A percentile compares a stretch with the other conserved stretches of the same genome.
phyloP scores from a whole-genome alignment of 345 rosid genomes.

The Eutrema japonicum region DNA sequence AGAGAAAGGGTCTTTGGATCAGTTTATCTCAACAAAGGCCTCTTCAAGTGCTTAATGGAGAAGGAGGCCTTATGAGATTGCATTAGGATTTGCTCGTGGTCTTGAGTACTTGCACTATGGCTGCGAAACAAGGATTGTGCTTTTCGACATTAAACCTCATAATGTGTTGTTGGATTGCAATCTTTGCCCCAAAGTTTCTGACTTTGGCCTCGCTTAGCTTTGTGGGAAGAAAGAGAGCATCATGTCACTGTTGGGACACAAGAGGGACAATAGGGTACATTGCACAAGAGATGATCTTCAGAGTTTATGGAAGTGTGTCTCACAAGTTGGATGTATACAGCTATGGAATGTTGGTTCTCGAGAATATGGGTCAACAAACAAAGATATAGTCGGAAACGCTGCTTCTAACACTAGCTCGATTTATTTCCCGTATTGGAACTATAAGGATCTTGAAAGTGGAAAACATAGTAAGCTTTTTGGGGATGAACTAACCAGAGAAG shows the following conservation, averaged over 20 bases:
- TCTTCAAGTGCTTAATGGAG: background rate
- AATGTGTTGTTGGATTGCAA: conserved; percentile 49
- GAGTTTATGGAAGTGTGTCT: conserved; percentile 45
- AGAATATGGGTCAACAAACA: conserved; percentile 47
- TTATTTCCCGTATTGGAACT: conserved; percentile 39
- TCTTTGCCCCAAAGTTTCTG: conserved; percentile 50
- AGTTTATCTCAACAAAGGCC: conserved; percentile 7
- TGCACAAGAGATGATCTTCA: conserved; percentile 49
- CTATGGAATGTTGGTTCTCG: conserved; percentile 53
- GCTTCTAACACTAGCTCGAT: conserved; percentile 32
- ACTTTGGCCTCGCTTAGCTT: conserved; percentile 59
- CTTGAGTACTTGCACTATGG: conserved; percentile 56
- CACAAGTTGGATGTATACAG: conserved; percentile 55
- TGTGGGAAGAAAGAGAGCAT: conserved; percentile 44
- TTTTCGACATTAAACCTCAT: conserved; percentile 57
- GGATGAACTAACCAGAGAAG: conserved; percentile 5
- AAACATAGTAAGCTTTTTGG: background rate
- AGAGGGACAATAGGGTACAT: conserved; percentile 57
- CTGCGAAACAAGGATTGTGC: conserved; percentile 54
- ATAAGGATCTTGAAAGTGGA: conserved; percentile 22
- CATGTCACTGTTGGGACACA: conserved; percentile 36
- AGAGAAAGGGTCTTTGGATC: conserved; percentile 50
- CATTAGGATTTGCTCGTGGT: conserved; percentile 51
- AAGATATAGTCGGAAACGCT: background rate
- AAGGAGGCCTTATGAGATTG: conserved; percentile 28